A percentile compares a stretch with the other conserved stretches of the same genome.
Evolutionary conservation across 805 yeast species (phyloP).

Genomic region (Saccharomycopsis microspora): DNA sequence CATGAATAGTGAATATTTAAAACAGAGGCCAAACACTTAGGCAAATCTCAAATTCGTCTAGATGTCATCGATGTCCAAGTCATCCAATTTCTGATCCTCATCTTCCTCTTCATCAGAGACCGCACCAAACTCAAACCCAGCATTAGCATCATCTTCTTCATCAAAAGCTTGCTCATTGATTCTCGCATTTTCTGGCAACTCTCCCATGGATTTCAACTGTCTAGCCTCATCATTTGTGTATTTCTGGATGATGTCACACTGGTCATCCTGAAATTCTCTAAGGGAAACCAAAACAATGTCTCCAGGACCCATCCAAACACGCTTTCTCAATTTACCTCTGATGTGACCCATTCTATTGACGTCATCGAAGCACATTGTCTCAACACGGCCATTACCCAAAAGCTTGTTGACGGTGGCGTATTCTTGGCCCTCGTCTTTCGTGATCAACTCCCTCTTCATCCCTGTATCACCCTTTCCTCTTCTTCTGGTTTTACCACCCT

Average conservation of each 20-base stretch:
- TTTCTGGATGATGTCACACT: constrained; percentile 95
- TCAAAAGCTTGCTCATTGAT: constrained; percentile 96
- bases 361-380: constrained; percentile 92
- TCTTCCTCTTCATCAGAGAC: constrained; percentile 75
- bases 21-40: too few relatives aligned
- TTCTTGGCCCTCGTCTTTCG: constrained; percentile 95
- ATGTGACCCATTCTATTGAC: constrained; percentile 91
- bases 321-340: constrained; percentile 98
- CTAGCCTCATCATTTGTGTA: constrained; percentile 97
- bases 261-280: constrained; percentile 97
- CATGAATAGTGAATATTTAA: too few relatives aligned
- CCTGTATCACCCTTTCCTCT: constrained; percentile 95
- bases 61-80: constrained; percentile 91
- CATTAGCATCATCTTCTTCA: constrained; percentile 94
- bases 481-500: constrained; percentile 86
- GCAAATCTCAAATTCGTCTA: constrained; percentile 22
- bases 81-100: constrained; percentile 44
- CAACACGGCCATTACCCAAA: constrained; percentile 97
- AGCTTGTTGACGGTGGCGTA: constrained; percentile 96
- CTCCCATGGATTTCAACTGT: constrained; percentile 89
- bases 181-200: constrained; percentile 87
- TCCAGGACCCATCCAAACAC: constrained; percentile 99
- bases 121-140: constrained; percentile 95
- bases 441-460: constrained; percentile 88
- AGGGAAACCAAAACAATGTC: constrained; percentile 91